phyloP scores from a whole-genome alignment of 1,284 basidiomycete species.

The Malassezia arunalokei region DNA sequence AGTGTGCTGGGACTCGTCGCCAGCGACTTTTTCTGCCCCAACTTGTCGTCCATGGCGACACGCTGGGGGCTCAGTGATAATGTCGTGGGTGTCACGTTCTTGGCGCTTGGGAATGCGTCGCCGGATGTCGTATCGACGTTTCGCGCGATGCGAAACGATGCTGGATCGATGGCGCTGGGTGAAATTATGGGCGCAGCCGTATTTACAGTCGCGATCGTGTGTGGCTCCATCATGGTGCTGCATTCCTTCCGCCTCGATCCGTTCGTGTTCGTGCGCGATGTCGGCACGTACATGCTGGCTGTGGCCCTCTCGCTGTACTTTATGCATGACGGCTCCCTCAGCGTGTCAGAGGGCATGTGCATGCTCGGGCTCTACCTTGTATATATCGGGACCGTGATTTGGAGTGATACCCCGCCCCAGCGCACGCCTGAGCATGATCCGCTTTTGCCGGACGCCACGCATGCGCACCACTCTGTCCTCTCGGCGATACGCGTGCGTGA shows the following conservation, averaged over 20 bases:
- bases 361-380: slow-evolving; percentile 65
- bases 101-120: slow-evolving; percentile 48
- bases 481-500: slow-evolving; percentile 1
- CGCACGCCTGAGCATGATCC: neutral
- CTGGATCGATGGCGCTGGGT: slow-evolving; percentile 80
- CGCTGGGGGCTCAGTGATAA: slow-evolving; percentile 38
- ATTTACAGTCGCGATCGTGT: slow-evolving; percentile 90
- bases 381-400: slow-evolving; percentile 44
- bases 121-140: slow-evolving; percentile 68
- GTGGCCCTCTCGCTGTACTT: slow-evolving; percentile 63
- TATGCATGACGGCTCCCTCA: slow-evolving; percentile 65
- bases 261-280: slow-evolving; percentile 75
- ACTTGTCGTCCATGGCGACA: slow-evolving; percentile 35
- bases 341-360: slow-evolving; percentile 59
- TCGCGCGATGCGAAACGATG: slow-evolving; percentile 72
- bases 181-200: slow-evolving; percentile 88
- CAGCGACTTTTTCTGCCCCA: slow-evolving; percentile 44
- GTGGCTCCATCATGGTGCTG: slow-evolving; percentile 86
- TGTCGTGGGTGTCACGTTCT: slow-evolving; percentile 39
- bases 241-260: slow-evolving; percentile 74
- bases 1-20: slow-evolving; percentile 40
- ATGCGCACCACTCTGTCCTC: neutral
- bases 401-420: slow-evolving; percentile 44
- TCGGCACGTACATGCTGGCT: slow-evolving; percentile 77
- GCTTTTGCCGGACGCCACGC: neutral